Conservation (phyloP, 2,329 filamentous ascomycete species). For the Penicillium olsonii region DNA sequence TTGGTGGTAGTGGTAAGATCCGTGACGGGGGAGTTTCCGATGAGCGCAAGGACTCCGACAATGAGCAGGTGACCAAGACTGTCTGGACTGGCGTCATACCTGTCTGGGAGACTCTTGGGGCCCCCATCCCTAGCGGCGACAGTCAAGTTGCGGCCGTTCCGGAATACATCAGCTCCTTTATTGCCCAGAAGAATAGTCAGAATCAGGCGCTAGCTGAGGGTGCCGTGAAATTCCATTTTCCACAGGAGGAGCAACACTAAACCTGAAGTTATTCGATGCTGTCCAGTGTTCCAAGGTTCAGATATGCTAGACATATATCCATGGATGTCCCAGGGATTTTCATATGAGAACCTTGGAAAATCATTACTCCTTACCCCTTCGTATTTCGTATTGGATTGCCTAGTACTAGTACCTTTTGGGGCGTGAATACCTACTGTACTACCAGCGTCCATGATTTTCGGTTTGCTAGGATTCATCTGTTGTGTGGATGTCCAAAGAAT, state of each 20-base stretch:
- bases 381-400: no score
- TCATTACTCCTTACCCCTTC: no score
- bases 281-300: no score
- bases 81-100: slow-evolving; percentile 66
- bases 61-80: slow-evolving; percentile 48
- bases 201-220: slow-evolving; percentile 46
- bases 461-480: no score
- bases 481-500: no score
- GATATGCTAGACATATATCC: no score
- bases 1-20: slow-evolving; percentile 74
- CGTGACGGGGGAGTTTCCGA: slow-evolving; percentile 66
- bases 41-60: slow-evolving; percentile 56
- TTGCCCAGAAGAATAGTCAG: slow-evolving; percentile 50
- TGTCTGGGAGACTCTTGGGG: slow-evolving; percentile 63
- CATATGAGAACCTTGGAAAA: no score
- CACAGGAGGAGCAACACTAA: slow-evolving; percentile 33
- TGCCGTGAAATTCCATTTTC: slow-evolving; percentile 31
- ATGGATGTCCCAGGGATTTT: no score
- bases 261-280: no score
- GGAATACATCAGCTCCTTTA: slow-evolving; percentile 59
- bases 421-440: no score
- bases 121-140: slow-evolving; percentile 61
- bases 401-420: no score
- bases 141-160: slow-evolving; percentile 64
- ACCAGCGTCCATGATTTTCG: no score